phyloP scores from a whole-genome alignment of 805 yeast genomes.

The Pichia deserticola region DNA sequence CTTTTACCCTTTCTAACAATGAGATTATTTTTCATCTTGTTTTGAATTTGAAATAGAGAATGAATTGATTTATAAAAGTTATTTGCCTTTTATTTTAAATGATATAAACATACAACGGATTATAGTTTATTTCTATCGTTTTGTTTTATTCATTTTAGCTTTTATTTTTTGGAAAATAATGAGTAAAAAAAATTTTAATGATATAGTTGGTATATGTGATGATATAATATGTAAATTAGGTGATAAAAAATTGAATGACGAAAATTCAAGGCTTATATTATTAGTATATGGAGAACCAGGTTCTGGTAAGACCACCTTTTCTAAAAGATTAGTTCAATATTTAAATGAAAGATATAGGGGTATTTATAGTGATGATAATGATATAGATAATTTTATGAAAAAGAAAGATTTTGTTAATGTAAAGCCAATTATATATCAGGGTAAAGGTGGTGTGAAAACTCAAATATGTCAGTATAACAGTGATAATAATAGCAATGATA shows the following conservation, averaged over 20 bases:
- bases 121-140: too few species aligned
- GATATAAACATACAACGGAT: too few species aligned
- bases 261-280: constrained; percentile 36
- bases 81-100: too few species aligned
- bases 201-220: neutral
- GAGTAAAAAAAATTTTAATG: neutral
- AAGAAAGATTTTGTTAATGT: too few species aligned
- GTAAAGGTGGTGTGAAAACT: neutral
- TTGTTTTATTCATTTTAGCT: too few species aligned
- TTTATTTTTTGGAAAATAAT: too few species aligned
- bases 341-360: constrained; percentile 25
- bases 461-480: constrained; percentile 3
- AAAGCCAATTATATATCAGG: neutral
- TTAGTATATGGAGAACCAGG: constrained; percentile 77
- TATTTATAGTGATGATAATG: neutral
- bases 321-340: constrained; percentile 36
- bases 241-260: neutral
- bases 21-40: too few species aligned
- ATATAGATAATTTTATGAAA: neutral
- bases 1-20: too few species aligned
- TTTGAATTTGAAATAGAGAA: too few species aligned
- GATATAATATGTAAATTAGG: neutral
- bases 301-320: constrained; percentile 72
- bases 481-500: neutral
- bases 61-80: too few species aligned